These are phyloP conservation scores for Boletus eberwhitei DNA, from an alignment of 768 basidiomycete genomes.

Conservation along the genomic window DNA sequence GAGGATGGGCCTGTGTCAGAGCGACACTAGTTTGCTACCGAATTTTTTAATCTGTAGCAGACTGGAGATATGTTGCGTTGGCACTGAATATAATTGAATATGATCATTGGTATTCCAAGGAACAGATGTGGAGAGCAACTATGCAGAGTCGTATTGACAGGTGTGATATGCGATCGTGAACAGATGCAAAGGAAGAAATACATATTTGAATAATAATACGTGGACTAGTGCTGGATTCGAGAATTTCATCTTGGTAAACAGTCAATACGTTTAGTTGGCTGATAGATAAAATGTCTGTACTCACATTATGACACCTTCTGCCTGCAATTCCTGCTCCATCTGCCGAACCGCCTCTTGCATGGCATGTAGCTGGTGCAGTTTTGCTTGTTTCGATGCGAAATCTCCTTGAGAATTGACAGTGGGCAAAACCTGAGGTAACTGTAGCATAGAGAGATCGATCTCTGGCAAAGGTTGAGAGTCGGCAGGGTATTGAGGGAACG, in stretches of 20 bases:
- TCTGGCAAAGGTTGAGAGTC: constrained; percentile 11
- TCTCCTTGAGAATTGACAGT: not conserved
- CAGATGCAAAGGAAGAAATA: constrained; percentile 2
- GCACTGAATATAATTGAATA: not conserved
- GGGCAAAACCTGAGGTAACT: constrained; percentile 13
- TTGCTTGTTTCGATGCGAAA: constrained; percentile 10
- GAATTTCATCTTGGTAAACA: constrained; percentile 4
- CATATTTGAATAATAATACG: constrained; percentile 21
- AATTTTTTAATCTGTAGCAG: not conserved
- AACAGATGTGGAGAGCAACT: not conserved
- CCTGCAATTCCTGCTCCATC: constrained; percentile 33
- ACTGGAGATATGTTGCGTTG: too few species aligned
- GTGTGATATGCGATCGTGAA: not conserved
- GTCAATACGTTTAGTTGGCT: not conserved
- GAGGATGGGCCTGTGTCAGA: constrained; percentile 66
- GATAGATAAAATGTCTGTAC: not conserved
- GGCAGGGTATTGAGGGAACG: constrained; percentile 1
- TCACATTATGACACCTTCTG: constrained; percentile 18
- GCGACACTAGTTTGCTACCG: constrained; percentile 45
- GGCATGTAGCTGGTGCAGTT: constrained; percentile 19
- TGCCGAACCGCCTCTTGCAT: constrained; percentile 35
- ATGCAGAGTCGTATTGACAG: not conserved
- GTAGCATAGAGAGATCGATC: constrained; percentile 27
- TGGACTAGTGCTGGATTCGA: not conserved
- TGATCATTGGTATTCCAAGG: not conserved